Base-by-base conservation (phyloP, 1,139 yeast genomes). In the Yamadazyma atlantica region DNA sequence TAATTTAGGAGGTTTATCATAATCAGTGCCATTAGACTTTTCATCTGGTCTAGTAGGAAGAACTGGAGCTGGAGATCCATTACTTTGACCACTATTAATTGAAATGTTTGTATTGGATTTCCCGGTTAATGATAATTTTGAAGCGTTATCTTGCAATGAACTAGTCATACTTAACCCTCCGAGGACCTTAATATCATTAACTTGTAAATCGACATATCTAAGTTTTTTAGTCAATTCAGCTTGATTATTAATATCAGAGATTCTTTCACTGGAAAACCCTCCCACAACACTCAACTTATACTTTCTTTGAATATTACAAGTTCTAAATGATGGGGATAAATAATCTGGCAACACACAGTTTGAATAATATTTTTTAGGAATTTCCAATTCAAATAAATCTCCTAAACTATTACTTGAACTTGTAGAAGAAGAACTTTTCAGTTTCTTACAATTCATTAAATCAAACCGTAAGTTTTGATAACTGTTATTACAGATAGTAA, bases 241-340 rank as follows among this genome's bases (percentile, higher is more conserved):
- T 8, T 46, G 22, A 45, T 58, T 46, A 44, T 52, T 39, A 33
- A 50, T 44, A 34, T 59, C 62, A 13, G 26, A 6, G 8, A 64
- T 46, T 35, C 51, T 53, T 37, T 62, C 67, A 40, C 59, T 58
- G 3, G 77, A 59, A 40, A 81, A 64, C 3, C 75, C 80, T 1
- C 68, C 80, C 3, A 56, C 55, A 2, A 80, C 59, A 14, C 57
- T 56, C 30, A 80, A 44, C 10, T 58, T 54, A 49, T 81, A 80
- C n/a, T 49, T 52, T 33, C 85, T 61, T 4, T 67, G 53, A 12
- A 81, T 69, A 52, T 80, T 80, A 54, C 87, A 81, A 3, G 82
- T 75, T 27, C 57, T 60, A 55, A 82, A 82, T 4, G 76, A 63
- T 2, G 86, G 85, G 1, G 79, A 58, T 7, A 78, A 57, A 38